phyloP scores from a whole-genome alignment of 805 yeast genomes.

The Candida lessepsii region DNA sequence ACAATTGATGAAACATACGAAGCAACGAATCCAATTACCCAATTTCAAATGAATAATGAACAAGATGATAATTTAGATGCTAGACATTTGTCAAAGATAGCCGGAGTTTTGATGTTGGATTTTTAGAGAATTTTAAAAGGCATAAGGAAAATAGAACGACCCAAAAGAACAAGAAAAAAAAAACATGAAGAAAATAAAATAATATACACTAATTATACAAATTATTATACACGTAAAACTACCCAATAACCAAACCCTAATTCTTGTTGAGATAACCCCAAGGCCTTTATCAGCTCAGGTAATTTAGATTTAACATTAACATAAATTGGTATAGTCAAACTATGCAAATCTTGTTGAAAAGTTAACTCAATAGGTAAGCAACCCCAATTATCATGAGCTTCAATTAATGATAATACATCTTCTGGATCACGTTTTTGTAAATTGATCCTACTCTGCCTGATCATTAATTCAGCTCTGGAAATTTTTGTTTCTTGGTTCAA shows the following conservation, averaged over 20 bases:
- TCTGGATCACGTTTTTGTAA: slow-evolving; percentile 14
- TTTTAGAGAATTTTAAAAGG: slow-evolving; percentile 23
- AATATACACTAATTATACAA: background rate
- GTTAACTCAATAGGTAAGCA: slow-evolving; percentile 30
- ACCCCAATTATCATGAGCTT: slow-evolving; percentile 33
- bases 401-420: slow-evolving; percentile 20
- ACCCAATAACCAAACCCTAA: slow-evolving; percentile 30
- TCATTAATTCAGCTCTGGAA: slow-evolving; percentile 31
- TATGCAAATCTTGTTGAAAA: slow-evolving; percentile 3
- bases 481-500: slow-evolving; percentile 28
- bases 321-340: slow-evolving; percentile 29
- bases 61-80: slow-evolving; percentile 45
- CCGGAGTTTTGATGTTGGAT: slow-evolving; percentile 58
- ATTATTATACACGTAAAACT: slow-evolving; percentile 9
- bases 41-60: slow-evolving; percentile 3
- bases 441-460: slow-evolving; percentile 19
- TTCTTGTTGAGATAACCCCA: slow-evolving; percentile 15
- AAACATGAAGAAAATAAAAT: too few relatives aligned
- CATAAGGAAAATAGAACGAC: too few relatives aligned
- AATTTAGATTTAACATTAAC: slow-evolving; percentile 25
- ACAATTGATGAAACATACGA: slow-evolving; percentile 16
- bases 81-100: slow-evolving; percentile 52
- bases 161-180: too few relatives aligned
- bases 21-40: slow-evolving; percentile 7
- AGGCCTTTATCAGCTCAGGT: slow-evolving; percentile 21